Conservation (phyloP, 2,329 filamentous ascomycete genomes). For the Sporothrix luriei region DNA sequence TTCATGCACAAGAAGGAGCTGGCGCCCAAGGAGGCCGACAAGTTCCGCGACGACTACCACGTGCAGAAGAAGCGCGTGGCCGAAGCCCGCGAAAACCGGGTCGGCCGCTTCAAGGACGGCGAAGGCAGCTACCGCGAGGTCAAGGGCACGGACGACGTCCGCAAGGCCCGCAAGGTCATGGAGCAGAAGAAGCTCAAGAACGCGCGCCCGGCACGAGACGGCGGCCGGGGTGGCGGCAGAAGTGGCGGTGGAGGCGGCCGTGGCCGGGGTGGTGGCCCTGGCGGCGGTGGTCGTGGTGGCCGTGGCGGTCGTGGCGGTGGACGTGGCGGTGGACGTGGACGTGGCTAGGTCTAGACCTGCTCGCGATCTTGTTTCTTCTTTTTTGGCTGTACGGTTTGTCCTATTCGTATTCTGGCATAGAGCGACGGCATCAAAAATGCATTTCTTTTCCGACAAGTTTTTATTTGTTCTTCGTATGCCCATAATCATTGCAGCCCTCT, state of each 20-base stretch:
- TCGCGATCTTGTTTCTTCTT: neutral
- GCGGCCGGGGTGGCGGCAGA: conserved; percentile 25
- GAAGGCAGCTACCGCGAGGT: conserved; percentile 75
- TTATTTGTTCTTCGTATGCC: neutral
- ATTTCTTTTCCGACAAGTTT: neutral
- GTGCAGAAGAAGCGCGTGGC: conserved; percentile 86
- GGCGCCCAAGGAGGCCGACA: conserved; percentile 92
- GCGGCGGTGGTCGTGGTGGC: conserved; percentile 26
- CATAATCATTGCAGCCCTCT: neutral
- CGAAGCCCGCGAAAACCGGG: conserved; percentile 81
- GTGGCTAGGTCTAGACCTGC: neutral
- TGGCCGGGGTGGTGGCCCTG: conserved; percentile 13
- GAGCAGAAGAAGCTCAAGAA: conserved; percentile 85
- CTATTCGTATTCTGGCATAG: conserved; percentile 19
- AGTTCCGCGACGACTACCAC: conserved; percentile 86
- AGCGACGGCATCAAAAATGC: conserved; percentile 14
- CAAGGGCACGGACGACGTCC: conserved; percentile 79
- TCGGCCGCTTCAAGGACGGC: conserved; percentile 73
- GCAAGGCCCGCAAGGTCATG: conserved; percentile 75
- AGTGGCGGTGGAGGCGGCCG: conserved; percentile 17
- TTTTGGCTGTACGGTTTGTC: conserved; percentile 3
- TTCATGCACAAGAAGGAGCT: conserved; percentile 86
- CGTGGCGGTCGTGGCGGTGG: conserved; percentile 23
- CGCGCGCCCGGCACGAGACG: conserved; percentile 61
- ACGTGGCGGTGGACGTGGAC: conserved; percentile 20